These are phyloP conservation scores for Melampsora americana DNA, from an alignment of 1,284 basidiomycete species.

Conservation along the genomic window DNA sequence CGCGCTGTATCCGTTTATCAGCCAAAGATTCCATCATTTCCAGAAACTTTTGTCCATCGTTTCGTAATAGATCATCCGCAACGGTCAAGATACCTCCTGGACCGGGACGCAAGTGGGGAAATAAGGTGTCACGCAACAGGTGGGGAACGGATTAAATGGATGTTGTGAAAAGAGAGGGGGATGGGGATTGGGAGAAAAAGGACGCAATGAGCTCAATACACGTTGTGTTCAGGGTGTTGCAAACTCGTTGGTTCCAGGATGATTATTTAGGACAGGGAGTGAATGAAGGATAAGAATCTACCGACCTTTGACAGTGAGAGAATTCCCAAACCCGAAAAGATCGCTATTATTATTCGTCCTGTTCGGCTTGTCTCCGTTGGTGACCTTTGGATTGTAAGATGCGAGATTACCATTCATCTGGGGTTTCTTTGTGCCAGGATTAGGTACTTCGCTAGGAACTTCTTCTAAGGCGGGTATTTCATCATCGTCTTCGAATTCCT, in stretches of 20 bases:
- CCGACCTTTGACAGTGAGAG: constrained; percentile 77
- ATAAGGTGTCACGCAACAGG: constrained; percentile 45
- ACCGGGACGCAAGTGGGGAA: constrained; percentile 53
- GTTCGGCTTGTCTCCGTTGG: constrained; percentile 28
- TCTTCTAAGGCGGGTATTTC: constrained; percentile 41
- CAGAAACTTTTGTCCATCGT: constrained; percentile 96
- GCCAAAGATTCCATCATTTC: constrained; percentile 99
- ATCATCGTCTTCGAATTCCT: constrained; percentile 45
- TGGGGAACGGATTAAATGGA: constrained; percentile 32
- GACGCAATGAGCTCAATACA: constrained; percentile 45
- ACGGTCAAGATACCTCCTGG: constrained; percentile 94
- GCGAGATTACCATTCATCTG: constrained; percentile 21
- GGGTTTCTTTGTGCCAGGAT: constrained; percentile 45
- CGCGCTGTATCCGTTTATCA: constrained; percentile 84
- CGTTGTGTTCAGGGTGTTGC: constrained; percentile 39
- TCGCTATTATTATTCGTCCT: constrained; percentile 60
- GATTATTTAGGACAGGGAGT: not conserved
- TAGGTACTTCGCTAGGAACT: constrained; percentile 43
- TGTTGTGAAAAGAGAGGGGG: constrained; percentile 4
- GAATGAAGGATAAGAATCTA: constrained; percentile 47
- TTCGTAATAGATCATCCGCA: constrained; percentile 95
- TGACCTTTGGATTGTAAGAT: constrained; percentile 22
- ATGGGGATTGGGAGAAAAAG: constrained; percentile 35
- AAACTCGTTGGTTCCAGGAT: not conserved
- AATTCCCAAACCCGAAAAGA: constrained; percentile 73